Evolutionary conservation across 2,329 filamentous ascomycete genomes (phyloP).

Genomic region (Tetracladium maxilliforme): DNA sequence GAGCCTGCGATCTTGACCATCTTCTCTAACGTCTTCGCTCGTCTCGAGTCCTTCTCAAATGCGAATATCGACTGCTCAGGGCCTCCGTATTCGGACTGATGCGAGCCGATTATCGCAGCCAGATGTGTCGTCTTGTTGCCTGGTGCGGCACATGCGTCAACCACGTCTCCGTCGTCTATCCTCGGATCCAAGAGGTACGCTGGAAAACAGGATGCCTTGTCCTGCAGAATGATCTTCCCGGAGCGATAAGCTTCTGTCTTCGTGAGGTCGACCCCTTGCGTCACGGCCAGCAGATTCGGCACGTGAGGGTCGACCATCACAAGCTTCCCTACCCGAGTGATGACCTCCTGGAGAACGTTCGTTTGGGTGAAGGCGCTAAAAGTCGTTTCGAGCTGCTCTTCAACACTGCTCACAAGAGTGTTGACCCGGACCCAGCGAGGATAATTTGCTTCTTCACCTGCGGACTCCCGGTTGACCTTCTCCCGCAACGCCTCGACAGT

Average conservation of each 20-base stretch:
- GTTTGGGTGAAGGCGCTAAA: constrained; percentile 52
- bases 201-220: constrained; percentile 94
- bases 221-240: constrained; percentile 78
- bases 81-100: constrained; percentile 16
- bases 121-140: constrained; percentile 97
- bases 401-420: constrained; percentile 54
- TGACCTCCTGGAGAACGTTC: constrained; percentile 38
- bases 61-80: constrained; percentile 45
- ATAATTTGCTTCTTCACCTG: constrained; percentile 35
- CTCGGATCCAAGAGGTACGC: constrained; percentile 69
- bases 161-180: constrained; percentile 54
- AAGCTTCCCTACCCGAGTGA: constrained; percentile 27
- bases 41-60: constrained; percentile 60
- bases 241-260: constrained; percentile 58
- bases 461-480: constrained; percentile 35
- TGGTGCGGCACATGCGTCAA: constrained; percentile 91
- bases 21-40: constrained; percentile 64
- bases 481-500: constrained; percentile 52
- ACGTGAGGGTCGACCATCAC: constrained; percentile 69
- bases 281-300: constrained; percentile 69
- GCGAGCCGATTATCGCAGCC: constrained; percentile 50
- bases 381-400: constrained; percentile 58
- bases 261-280: constrained; percentile 56
- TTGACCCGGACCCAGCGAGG: constrained; percentile 93
- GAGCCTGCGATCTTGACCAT: constrained; percentile 75